phyloP scores from a whole-genome alignment of 129 eudicot species.

The Pseudognaphalium luteoalbum region DNA sequence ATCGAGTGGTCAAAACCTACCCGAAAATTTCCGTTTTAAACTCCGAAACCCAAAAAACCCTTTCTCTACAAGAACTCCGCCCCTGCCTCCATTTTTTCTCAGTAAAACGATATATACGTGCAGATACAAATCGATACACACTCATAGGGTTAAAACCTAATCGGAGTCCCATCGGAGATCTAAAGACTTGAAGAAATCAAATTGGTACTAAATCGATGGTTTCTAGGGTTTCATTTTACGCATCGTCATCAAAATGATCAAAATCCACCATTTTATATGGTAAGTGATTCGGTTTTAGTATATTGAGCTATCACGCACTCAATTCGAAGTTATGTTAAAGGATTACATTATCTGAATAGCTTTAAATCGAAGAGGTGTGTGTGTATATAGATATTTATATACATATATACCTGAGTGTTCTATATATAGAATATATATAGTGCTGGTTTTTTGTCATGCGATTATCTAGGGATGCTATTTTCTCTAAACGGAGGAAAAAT shows the following conservation, averaged over 20 bases:
- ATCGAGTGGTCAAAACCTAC: constrained; percentile 31
- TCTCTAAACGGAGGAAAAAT: constrained; percentile 44
- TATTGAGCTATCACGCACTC: background rate
- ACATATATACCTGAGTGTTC: constrained; percentile 6
- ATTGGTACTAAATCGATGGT: constrained; percentile 11
- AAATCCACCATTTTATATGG: constrained; percentile 36
- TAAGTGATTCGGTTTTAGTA: constrained; percentile 27
- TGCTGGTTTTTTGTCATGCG: constrained; percentile 56
- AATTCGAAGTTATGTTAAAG: constrained; percentile 22
- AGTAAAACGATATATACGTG: constrained; percentile 16
- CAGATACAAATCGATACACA: constrained; percentile 22
- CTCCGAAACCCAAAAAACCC: constrained; percentile 38
- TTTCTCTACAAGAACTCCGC: constrained; percentile 47
- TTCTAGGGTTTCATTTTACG: constrained; percentile 53
- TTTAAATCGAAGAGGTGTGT: constrained; percentile 11
- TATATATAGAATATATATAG: background rate
- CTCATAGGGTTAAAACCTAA: constrained; percentile 25
- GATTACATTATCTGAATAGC: constrained; percentile 17
- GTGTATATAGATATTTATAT: background rate
- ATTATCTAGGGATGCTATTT: constrained; percentile 46
- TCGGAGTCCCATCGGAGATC: constrained; percentile 19
- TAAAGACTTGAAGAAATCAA: constrained; percentile 3
- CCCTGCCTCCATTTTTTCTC: constrained; percentile 34
- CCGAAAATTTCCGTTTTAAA: constrained; percentile 27
- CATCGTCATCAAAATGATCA: constrained; percentile 33